phyloP scores from a whole-genome alignment of 108 stramenopile genomes.

The Cyclostephanos tholiformis region DNA sequence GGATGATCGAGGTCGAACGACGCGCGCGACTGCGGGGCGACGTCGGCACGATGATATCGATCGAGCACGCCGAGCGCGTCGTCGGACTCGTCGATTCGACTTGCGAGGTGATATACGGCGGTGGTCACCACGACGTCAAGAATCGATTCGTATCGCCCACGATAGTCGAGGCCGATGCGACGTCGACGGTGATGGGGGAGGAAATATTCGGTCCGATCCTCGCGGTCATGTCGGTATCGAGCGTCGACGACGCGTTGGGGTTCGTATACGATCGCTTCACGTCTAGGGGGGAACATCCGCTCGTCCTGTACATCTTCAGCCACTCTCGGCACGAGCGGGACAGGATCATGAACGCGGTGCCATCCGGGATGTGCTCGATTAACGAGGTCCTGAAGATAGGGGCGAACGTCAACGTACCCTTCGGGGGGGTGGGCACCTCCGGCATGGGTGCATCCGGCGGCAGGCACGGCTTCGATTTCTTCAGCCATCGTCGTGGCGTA shows the following conservation, averaged over 20 bases:
- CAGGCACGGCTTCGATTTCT: conserved; percentile 72
- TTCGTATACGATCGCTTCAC: conserved; percentile 41
- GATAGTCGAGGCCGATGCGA: conserved; percentile 61
- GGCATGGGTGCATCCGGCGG: conserved; percentile 79
- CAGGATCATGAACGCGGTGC: conserved; percentile 44
- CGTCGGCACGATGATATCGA: conserved; percentile 53
- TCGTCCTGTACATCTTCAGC: conserved; percentile 83
- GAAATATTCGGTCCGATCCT: conserved; percentile 92
- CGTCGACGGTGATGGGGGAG: conserved; percentile 67
- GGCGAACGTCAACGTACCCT: conserved; percentile 52
- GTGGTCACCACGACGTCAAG: conserved; percentile 40
- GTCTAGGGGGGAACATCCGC: conserved; percentile 54
- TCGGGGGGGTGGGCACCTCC: conserved; percentile 81
- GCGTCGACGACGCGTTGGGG: conserved; percentile 62
- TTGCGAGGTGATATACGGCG: conserved; percentile 47
- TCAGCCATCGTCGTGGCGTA: conserved; percentile 29
- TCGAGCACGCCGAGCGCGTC: conserved; percentile 46
- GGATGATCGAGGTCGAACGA: no score
- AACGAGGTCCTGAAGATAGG: conserved; percentile 73
- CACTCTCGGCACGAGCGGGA: conserved; percentile 42
- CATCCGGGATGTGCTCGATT: conserved; percentile 58
- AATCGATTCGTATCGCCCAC: conserved; percentile 67
- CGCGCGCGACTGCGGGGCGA: conserved; percentile 34
- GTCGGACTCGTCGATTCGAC: conserved; percentile 31
- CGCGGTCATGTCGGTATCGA: conserved; percentile 65